A percentile compares a stretch with the other conserved stretches of the same genome.
Conservation (phyloP, 176 grass and related monocot genomes). For the Leersia perrieri region DNA sequence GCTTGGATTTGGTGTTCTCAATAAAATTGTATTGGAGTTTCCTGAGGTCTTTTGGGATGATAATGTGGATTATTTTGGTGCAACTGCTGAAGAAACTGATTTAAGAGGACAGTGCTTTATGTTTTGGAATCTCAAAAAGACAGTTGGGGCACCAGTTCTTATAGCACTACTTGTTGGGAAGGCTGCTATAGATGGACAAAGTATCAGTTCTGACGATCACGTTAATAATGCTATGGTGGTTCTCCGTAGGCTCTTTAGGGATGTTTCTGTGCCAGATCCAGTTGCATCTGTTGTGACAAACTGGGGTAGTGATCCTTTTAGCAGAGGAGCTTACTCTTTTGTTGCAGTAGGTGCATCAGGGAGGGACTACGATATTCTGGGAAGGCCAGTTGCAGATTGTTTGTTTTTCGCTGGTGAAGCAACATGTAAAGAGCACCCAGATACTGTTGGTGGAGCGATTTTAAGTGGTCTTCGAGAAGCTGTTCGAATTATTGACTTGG, state of each 20-base stretch:
- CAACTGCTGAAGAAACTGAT: slow-evolving; percentile 87
- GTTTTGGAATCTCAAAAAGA: slow-evolving; percentile 99
- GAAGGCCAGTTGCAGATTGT: slow-evolving; percentile 83
- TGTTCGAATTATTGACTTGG: slow-evolving; percentile 82
- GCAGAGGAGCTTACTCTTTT: slow-evolving; percentile 92
- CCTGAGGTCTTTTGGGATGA: slow-evolving; percentile 96
- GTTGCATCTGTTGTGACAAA: slow-evolving; percentile 93
- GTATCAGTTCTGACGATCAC: slow-evolving; percentile 61
- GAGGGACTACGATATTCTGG: slow-evolving; percentile 91
- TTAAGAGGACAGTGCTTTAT: slow-evolving; percentile 94
- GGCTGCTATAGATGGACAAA: slow-evolving; percentile 83
- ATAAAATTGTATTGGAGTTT: slow-evolving; percentile 96
- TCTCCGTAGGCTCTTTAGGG: slow-evolving; percentile 84
- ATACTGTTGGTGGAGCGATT: slow-evolving; percentile 99
- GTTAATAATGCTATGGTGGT: slow-evolving; percentile 82
- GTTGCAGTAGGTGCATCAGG: slow-evolving; percentile 93
- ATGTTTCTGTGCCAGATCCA: slow-evolving; percentile 81
- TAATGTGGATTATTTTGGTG: slow-evolving; percentile 94
- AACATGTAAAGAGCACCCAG: slow-evolving; percentile 98
- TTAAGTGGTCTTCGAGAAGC: slow-evolving; percentile 97
- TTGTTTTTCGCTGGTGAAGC: slow-evolving; percentile 98
- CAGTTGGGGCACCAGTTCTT: slow-evolving; percentile 77
- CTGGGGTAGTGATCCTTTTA: slow-evolving; percentile 96
- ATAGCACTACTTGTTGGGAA: slow-evolving; percentile 93
- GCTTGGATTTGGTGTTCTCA: slow-evolving; percentile 92